Base-by-base conservation (phyloP, 1,284 basidiomycete genomes). In the Moesziomyces globuligerus region DNA sequence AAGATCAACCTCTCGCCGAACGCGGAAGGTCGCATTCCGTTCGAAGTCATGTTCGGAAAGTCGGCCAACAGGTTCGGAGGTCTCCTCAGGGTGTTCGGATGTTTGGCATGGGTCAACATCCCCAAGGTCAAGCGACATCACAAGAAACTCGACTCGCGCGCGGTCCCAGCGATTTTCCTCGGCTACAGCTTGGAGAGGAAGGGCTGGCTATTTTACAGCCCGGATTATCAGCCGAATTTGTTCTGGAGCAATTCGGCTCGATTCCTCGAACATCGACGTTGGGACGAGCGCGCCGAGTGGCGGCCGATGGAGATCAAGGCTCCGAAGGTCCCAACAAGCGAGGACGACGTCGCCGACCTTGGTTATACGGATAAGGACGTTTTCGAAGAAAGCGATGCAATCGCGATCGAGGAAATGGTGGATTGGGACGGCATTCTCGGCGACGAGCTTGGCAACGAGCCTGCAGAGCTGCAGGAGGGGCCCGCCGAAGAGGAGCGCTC, bases 51-150 rank as follows among this genome's bases (percentile, higher is more conserved):
- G 9, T 32, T 32, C 15, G 29, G 29, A 9, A 32, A 32, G 29
- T 9, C 9, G 9, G 9, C 29, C 29, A 32, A 8, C 15, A 8
- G 15, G 29, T 32, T 44, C 20, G 24, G 7, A 17, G 7, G n/a
- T 11, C 20, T 23, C 8, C 18, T 44, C 15, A 17, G 24, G 25
- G 42, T 23, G 6, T 44, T 44, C 23, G 42, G 42, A 17, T 23
- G 42, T 23, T 20, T 44, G 15, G 42, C 42, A 23, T 44, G 42
- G 42, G 42, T 44, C 9, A 8, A 24, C 25, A 23, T 44, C 9
- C 42, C 42, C 10, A 44, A 44, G 24, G 25, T 7, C 7, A 15
- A 26, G 7, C 17, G 25, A 32, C 9, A 32, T 11, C 8, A 7
- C 7, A 20, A 18, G 7, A 44, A 44, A 20, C 10, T 15, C 6